Conservation (phyloP, 495 filamentous ascomycete species). For the Annulohypoxylon bovei region DNA sequence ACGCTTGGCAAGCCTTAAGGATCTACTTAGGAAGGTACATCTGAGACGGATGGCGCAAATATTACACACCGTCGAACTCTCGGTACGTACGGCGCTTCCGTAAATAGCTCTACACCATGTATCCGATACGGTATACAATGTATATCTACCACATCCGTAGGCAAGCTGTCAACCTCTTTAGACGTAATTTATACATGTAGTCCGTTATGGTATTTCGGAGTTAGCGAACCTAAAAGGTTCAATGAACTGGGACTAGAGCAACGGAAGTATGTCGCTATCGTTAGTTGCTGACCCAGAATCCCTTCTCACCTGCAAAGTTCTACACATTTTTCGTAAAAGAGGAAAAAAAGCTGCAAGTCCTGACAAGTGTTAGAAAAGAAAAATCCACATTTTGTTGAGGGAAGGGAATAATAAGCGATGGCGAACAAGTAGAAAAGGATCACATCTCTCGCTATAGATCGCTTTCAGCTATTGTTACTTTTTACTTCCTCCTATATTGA, state of each 20-base stretch:
- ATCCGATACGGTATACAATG: background rate
- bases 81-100: background rate
- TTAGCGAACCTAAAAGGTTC: constrained; percentile 29
- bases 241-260: constrained; percentile 20
- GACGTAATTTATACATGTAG: background rate
- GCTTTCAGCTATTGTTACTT: background rate
- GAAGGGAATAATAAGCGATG: constrained; percentile 34
- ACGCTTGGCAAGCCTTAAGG: background rate
- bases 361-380: constrained; percentile 32
- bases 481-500: constrained; percentile 8
- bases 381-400: constrained; percentile 33
- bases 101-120: background rate
- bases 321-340: background rate
- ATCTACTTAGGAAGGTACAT: background rate
- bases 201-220: constrained; percentile 19
- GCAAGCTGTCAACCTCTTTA: background rate
- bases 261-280: constrained; percentile 18
- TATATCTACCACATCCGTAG: background rate
- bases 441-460: background rate
- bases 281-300: constrained; percentile 19
- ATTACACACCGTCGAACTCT: background rate
- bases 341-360: constrained; percentile 21
- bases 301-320: background rate
- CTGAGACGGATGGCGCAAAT: constrained; percentile 16
- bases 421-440: constrained; percentile 31